Base-by-base conservation (phyloP, 2,329 filamentous ascomycete species). In the Orbilia quercus region DNA sequence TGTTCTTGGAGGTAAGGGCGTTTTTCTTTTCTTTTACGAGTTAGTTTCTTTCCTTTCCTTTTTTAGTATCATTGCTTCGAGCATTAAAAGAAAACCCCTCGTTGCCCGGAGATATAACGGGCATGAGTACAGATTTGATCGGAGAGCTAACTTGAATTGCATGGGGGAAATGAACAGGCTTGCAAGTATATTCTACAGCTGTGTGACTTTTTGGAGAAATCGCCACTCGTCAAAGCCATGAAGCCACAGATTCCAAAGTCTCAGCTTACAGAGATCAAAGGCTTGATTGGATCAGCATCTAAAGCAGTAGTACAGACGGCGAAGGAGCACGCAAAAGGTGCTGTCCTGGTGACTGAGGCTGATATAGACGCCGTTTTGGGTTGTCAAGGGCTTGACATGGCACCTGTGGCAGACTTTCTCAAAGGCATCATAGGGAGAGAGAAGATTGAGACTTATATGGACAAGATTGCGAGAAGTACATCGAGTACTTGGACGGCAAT, bases 281-380 rank as follows among this genome's bases (percentile, higher is more conserved):
- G 66, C 14, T 25, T 62, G 51, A 58, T 67, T 67, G 60, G 63
- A n/a, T 66, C 69, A 38, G 47, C 50, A 14, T 60, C 47, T n/a
- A 74, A 67, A 18, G 51, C 42, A 40, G 55, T 74, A 11, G n/a
- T 45, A 63, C 60, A 74, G 16, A 57, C 45, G 55, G 55, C 69
- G 36, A 67, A 66, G 28, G 69, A 66, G 18, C 47, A 47, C 47
- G 60, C 69, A 47, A 74, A 67, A 40, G 48, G 44, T 11, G 60
- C 54, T 40, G 48, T 66, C 20, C 50, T 55, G 7, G 69, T 74
- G 22, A 74, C 69, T 16, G 69, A 67, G 31, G 58, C 48, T 55
- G 69, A 74, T 53, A 74, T 74, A 66, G 69, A 74, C 60, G 54
- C 69, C 48, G 50, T 74, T 50, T 62, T 74, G 69, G 54, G 48